Conservation (phyloP, 116 monocot species). For the Phalaenopsis hybrid region DNA sequence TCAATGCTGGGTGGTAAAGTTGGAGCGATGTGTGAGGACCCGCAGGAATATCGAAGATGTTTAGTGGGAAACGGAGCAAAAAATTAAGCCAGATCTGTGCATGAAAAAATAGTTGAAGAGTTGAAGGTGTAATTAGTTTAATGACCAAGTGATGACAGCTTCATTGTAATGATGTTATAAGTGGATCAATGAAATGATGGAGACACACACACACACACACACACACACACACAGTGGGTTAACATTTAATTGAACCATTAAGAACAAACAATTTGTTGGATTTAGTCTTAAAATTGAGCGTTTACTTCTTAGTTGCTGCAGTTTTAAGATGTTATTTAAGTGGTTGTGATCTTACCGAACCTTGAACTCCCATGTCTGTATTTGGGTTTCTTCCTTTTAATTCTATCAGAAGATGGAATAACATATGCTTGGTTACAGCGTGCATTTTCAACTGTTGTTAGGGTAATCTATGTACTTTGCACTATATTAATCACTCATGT, state of each 20-base stretch:
- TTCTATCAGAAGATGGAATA: not conserved
- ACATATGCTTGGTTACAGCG: not conserved
- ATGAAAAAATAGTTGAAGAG: too few relatives aligned
- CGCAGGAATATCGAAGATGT: too few relatives aligned
- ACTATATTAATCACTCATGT: not conserved
- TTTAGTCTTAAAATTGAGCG: not conserved
- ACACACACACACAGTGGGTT: not conserved
- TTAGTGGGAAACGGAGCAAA: too few relatives aligned
- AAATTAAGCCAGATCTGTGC: too few relatives aligned
- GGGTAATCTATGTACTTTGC: not conserved
- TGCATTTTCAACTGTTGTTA: not conserved
- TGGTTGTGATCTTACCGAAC: not conserved
- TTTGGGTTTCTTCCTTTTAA: not conserved
- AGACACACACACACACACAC: too few relatives aligned
- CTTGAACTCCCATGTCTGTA: not conserved
- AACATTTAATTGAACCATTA: not conserved
- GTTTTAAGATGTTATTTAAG: not conserved
- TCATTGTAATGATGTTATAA: too few relatives aligned
- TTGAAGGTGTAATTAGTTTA: too few relatives aligned
- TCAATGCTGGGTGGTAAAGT: too few relatives aligned
- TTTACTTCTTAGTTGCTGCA: not conserved
- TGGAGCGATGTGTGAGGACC: too few relatives aligned
- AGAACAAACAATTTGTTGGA: not conserved
- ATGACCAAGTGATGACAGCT: too few relatives aligned
- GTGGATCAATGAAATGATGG: too few relatives aligned